Evolutionary conservation across 2,329 filamentous ascomycete species (phyloP), one percentile per base, ranked within the genome.

Genomic region (Phaeosphaeriaceae sp.): DNA sequence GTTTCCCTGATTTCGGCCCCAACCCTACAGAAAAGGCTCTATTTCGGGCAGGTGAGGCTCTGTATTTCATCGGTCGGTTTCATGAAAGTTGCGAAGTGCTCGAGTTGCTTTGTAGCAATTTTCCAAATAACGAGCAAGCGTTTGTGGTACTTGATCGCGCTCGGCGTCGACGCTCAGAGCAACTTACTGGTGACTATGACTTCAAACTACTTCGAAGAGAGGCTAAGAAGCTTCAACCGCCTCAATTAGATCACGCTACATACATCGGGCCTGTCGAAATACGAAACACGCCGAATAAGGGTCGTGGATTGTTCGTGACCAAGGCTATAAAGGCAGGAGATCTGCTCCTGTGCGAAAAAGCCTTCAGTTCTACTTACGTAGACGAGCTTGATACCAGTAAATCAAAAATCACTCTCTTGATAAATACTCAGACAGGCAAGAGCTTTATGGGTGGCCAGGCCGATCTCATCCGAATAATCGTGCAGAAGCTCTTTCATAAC

Each of bases 231-330:
- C 71, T 75, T 2, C 35, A 35, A 1, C 43, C 55, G 1, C 77
- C 78, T 0, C 44, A 72, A 3, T 56, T 83, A 1, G 79, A 83
- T 54, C 76, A 73, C 52, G 79, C 78, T 0, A 81, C 77, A 0
- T 83, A 73, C 52, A 67, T 72, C 6, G 68, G 64, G 0, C 72
- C 74, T 0, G 74, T 82, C 1, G 65, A 71, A 42, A 55, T 83
- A 0, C 73, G 68, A 15, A 17, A 56, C 3, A 74, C 76, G 0
- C 58, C 61, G 0, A 71, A 63, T 5, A 70, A 73, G 9, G 81
- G 80, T 1, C 72, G 73, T 2, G 81, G 81, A 0, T 61, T 84
- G 0, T 85, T 84, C 54, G 79, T 77, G 0, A 82, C 76, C 0
- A 66, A 70, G 21, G 55, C 68, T 0, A 77, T 84, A 2, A 73